phyloP scores from a whole-genome alignment of 176 grass and related monocot species.

The Cenchrus purpureus region DNA sequence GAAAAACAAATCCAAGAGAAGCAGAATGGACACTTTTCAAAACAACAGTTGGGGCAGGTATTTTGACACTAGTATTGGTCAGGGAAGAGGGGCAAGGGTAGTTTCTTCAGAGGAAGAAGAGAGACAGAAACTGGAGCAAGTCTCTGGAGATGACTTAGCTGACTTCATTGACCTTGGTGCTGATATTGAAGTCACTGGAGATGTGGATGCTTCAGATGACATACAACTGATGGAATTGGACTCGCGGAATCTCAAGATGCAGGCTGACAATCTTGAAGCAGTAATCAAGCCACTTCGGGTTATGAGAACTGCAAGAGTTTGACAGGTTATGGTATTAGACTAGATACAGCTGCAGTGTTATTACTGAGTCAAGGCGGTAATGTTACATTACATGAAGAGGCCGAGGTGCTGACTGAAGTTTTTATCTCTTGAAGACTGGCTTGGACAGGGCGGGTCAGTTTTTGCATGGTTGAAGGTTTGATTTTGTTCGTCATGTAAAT shows the following conservation, averaged over 20 bases:
- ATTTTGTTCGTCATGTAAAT: constrained; percentile 38
- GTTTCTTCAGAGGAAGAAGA: constrained; percentile 39
- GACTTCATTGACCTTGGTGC: constrained; percentile 61
- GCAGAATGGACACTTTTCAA: constrained; percentile 46
- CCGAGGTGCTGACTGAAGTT: background rate
- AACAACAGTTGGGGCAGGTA: constrained; percentile 74
- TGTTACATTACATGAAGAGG: background rate
- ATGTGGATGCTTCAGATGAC: constrained; percentile 3
- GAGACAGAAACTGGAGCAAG: constrained; percentile 41
- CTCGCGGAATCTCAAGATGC: constrained; percentile 26
- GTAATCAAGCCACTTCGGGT: constrained; percentile 82
- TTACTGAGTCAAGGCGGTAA: background rate
- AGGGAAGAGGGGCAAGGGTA: constrained; percentile 29
- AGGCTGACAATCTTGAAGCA: constrained; percentile 68
- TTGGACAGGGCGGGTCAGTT: background rate
- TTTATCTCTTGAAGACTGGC: background rate
- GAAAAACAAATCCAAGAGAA: constrained; percentile 66
- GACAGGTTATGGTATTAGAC: constrained; percentile 19
- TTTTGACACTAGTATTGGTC: constrained; percentile 63
- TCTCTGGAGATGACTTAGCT: constrained; percentile 42
- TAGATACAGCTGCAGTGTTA: background rate
- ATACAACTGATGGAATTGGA: constrained; percentile 44
- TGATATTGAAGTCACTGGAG: constrained; percentile 9
- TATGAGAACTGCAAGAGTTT: constrained; percentile 65
- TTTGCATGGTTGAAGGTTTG: constrained; percentile 19